Base-by-base conservation (phyloP, 306 rosid genomes). In the Gynostemma pentaphyllum region DNA sequence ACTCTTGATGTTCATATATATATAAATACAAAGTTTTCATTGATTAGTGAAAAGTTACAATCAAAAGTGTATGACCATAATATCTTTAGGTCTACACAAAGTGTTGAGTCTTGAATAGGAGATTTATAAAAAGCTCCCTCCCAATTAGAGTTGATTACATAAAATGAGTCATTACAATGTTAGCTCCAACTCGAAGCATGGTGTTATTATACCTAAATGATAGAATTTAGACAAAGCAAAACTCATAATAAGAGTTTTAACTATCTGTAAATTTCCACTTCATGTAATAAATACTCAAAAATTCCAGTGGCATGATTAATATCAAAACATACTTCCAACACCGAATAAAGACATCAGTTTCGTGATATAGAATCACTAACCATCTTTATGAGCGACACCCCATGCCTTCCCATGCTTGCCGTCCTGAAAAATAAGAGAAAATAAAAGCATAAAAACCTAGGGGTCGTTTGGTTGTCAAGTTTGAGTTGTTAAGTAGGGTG, bases 381-480 rank as follows among this genome's bases (percentile, higher is more conserved):
- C 99, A 45, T 82, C 78, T 77, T 86, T 94, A 66, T 88, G 69
- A 81, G 80, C 95, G 39, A 94, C 16, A 21, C 99, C 99, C 99
- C 99, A 94, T 11, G 99, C 97, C 76, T 94, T 94, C 42, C 99
- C 97, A 75, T 94, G 97, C 46, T 52, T 84, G 52, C 95, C 97
- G 75, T 78, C 95, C 99, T 94, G 80, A 18, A 68, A 73, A 28
- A 22, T 9, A 12, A 48, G 8, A 18, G 11, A 30, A 18, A 28
- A 18, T 8, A 26, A 45, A 45, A 36, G 37, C 50, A 2, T 45
- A 12, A 34, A 16, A 34, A n/a, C n/a, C n/a, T n/a, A n/a, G n/a
- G n/a, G n/a, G n/a, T n/a, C n/a, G n/a, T n/a, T n/a, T n/a, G n/a
- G n/a, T n/a, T n/a, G n/a, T n/a, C n/a, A n/a, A n/a, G n/a, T n/a